Base-by-base conservation (phyloP, 192 early-diverging fungal species). In the Linnemannia elongata region DNA sequence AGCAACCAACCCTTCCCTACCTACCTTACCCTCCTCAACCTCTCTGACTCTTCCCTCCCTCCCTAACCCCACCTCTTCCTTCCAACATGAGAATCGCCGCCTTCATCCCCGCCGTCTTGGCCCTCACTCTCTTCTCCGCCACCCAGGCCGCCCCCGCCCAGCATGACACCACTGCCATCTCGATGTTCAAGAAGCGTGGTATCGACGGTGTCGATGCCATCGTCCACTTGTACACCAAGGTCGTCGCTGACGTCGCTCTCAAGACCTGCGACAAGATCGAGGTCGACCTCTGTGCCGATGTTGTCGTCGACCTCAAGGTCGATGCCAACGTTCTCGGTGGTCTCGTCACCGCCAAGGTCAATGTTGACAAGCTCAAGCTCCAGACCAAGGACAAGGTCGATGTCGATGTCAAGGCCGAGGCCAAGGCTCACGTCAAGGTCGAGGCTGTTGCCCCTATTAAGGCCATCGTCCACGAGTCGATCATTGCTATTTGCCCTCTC, bases 61-160 rank as follows among this genome's bases (percentile, higher is more conserved):
- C 33, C 6, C 24, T 69, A 39, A 55, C 52, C 39, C 35, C 55
- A 72, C 41, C 75, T 17, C 54, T 41, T 42, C 69, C 42, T 5
- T 35, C 68, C 68, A 75, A 75, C 66, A 86, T 86, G 84, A 80
- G 71, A 72, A 68, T 86, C 79, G 20, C 75, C 63, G 10, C 78
- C 74, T 81, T 86, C 69, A 63, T 76, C 75, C 84, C 84, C 71
- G 79, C 84, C 84, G 75, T 81, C 79, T 86, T 86, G 72, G 84
- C 84, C 60, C 75, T 86, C 60, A 63, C 73, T 57, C 42, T 85
- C 78, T 85, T 85, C 78, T 39, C 83, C 60, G 78, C 84, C 79
- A 45, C 75, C 47, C 75, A 80, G 75, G 84, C 84, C 42, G 38
- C 69, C 24, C 75, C 78, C 35, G n/a, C 55, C 44, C 39, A 55